Base-by-base conservation (phyloP, 192 early-diverging fungal species). In the Spinellus fusiger region DNA sequence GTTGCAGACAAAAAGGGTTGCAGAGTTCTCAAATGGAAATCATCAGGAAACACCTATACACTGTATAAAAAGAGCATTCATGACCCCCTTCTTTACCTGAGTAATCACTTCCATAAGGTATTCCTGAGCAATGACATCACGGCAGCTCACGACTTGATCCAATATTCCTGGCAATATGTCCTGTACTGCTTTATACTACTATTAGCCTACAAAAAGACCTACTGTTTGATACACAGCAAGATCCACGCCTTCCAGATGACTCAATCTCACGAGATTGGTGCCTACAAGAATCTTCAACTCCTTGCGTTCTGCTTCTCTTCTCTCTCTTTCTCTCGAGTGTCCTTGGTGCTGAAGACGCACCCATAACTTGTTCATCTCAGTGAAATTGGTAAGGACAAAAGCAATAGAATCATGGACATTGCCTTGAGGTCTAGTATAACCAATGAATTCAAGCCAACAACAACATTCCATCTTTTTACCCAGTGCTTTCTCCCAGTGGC, bases 351-450 rank as follows among this genome's bases (percentile, higher is more conserved):
- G 98, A 68, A 98, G 73, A 0, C 98, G 89, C 6, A 99, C 93
- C 98, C 98, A 99, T 20, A 99, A 84, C 77, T 99, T 99, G 79
- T 99, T 99, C 95, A 96, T 99, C 77, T 99, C 98, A 38, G 93
- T 88, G 80, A 99, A 98, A 68, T 99, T 98, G 29, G 90, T 93
- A 29, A 99, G 71, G 55, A 92, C 94, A 65, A 98, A 99, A 35
- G 89, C 84, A 64, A 97, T 96, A 3, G 93, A 90, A 73, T 96
- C 94, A 51, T 87, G 73, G 54, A 97, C 79, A 52, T 85, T 90
- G 61, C 93, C 94, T 62, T 87, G 85, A 0, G 86, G 79, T 10
- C 89, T 89, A 40, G 13, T 20, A 44, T 40, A 25, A 32, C 31
- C 18, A 12, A 12, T 44, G 13, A 44, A 2, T 44, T 44, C 1